Evolutionary conservation across 768 basidiomycete species (phyloP).

Genomic region (Sporobolomyces pararoseus): DNA sequence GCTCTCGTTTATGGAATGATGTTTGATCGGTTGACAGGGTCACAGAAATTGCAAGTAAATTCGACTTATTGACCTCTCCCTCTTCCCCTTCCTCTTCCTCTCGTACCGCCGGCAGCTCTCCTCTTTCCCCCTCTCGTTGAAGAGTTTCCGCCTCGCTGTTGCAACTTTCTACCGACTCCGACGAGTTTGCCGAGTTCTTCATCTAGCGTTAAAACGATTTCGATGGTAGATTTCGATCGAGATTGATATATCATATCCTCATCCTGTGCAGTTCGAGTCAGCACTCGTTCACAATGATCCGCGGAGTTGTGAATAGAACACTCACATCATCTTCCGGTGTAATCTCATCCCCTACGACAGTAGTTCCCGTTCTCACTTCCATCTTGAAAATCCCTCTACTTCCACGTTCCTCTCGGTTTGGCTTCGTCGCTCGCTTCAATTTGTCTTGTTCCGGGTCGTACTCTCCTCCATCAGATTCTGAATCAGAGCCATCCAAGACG

Average conservation of each 20-base stretch:
- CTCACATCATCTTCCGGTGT: conserved; percentile 60
- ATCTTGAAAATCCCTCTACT: conserved; percentile 61
- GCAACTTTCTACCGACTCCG: not conserved
- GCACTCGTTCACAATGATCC: too few relatives aligned
- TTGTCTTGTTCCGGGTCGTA: conserved; percentile 70
- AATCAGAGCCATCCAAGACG: not conserved
- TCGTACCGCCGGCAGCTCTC: not conserved
- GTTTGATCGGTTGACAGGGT: too few relatives aligned
- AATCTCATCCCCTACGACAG: conserved; percentile 63
- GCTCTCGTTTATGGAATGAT: too few relatives aligned
- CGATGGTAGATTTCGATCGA: conserved; percentile 38
- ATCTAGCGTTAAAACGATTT: conserved; percentile 21
- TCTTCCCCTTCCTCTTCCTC: not conserved
- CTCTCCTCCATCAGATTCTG: not conserved
- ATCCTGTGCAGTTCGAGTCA: conserved; percentile 23
- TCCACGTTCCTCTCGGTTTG: not conserved
- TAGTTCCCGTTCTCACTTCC: conserved; percentile 40
- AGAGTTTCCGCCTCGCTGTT: not conserved
- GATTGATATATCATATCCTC: conserved; percentile 43
- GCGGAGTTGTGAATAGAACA: not conserved
- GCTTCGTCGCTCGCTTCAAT: conserved; percentile 51
- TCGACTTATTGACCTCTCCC: not conserved
- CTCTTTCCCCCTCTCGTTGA: conserved; percentile 4
- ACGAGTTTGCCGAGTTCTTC: conserved; percentile 12
- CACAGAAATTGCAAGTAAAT: too few relatives aligned